Evolutionary conservation across 805 yeast genomes (phyloP).

Genomic region (Kluyveromyces aestuarii): DNA sequence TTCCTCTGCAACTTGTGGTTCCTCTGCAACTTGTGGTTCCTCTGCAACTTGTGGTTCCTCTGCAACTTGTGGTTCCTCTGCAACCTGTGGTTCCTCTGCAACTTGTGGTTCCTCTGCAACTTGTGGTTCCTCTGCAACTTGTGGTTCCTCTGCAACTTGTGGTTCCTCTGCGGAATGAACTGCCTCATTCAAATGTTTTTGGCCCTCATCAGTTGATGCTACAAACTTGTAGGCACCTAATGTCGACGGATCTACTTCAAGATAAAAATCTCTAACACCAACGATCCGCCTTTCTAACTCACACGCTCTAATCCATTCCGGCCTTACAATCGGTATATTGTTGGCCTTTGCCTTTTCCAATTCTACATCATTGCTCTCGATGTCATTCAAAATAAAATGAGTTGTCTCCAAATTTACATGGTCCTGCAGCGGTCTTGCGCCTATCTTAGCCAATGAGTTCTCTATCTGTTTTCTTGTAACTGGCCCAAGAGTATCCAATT

Average conservation of each 20-base stretch:
- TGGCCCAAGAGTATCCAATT: conserved; percentile 47
- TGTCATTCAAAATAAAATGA: conserved; percentile 58
- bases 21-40: conserved; percentile 4
- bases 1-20: conserved; percentile 3
- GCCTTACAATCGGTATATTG: conserved; percentile 89
- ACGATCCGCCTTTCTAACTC: conserved; percentile 81
- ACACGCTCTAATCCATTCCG: conserved; percentile 96
- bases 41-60: conserved; percentile 12
- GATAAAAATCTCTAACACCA: conserved; percentile 82
- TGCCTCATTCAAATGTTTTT: not conserved
- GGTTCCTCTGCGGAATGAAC: conserved; percentile 4
- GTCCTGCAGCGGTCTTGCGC: conserved; percentile 70
- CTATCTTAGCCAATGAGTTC: conserved; percentile 55
- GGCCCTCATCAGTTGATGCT: conserved; percentile 4
- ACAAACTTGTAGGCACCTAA: conserved; percentile 39
- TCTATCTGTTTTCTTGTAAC: conserved; percentile 49
- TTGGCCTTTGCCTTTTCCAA: conserved; percentile 70
- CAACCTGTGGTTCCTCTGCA: conserved; percentile 7
- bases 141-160: conserved; percentile 3
- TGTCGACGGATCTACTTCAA: conserved; percentile 42
- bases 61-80: conserved; percentile 2
- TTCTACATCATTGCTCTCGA: conserved; percentile 34
- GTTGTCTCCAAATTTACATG: conserved; percentile 85
- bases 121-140: conserved; percentile 5
- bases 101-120: conserved; percentile 4